These are phyloP conservation scores for Limtongozyma cylindracea DNA, from an alignment of 805 yeast genomes.

Conservation along the genomic window DNA sequence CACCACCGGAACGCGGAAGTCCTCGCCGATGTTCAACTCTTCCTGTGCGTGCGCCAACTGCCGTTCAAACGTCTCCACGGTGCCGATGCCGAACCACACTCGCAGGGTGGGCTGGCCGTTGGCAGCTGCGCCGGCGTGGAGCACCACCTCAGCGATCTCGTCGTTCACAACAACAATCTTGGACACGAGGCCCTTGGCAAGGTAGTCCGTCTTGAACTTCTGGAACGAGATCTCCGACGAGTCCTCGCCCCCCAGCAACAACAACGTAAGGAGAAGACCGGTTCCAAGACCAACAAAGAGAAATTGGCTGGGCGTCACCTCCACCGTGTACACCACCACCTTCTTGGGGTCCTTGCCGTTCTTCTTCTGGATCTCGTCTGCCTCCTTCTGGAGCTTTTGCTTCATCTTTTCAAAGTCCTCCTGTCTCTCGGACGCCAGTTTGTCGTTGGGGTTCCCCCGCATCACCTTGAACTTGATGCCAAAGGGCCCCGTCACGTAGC, in stretches of 20 bases:
- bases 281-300: conserved; percentile 1
- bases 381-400: too few relatives aligned
- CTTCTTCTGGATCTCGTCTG: conserved; percentile 10
- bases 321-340: conserved; percentile 7
- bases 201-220: conserved; percentile 59
- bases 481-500: too few relatives aligned
- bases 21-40: conserved; percentile 34
- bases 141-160: conserved; percentile 42
- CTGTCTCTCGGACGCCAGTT: too few relatives aligned
- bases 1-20: conserved; percentile 52
- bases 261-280: conserved; percentile 3
- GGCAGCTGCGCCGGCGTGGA: conserved; percentile 19
- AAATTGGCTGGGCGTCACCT: conserved; percentile 6
- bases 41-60: conserved; percentile 56
- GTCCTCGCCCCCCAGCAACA: conserved; percentile 3
- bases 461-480: too few relatives aligned
- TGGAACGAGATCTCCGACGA: conserved; percentile 29
- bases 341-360: conserved; percentile 8
- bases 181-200: conserved; percentile 59
- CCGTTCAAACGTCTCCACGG: conserved; percentile 66
- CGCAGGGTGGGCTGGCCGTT: conserved; percentile 16
- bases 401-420: too few relatives aligned
- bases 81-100: conserved; percentile 71
- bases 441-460: too few relatives aligned
- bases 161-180: conserved; percentile 52